These are phyloP conservation scores for Exsudoporus frostii DNA, from an alignment of 768 basidiomycete species.

Conservation along the genomic window DNA sequence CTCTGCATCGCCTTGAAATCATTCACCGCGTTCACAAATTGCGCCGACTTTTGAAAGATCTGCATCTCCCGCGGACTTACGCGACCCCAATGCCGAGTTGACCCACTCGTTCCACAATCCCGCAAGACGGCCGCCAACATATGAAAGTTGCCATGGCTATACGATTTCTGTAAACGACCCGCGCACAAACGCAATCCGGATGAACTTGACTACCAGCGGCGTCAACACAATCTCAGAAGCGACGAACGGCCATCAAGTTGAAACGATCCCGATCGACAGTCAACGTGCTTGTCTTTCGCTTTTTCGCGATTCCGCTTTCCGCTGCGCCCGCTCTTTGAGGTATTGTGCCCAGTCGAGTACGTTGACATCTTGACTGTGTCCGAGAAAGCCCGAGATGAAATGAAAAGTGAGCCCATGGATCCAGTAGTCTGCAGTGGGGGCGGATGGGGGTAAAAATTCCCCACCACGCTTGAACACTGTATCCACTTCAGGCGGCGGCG, in stretches of 20 bases:
- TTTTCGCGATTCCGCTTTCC: constrained; percentile 59
- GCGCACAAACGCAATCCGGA: constrained; percentile 81
- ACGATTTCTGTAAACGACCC: constrained; percentile 62
- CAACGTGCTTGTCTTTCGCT: constrained; percentile 67
- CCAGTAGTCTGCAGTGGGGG: no score
- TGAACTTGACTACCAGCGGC: constrained; percentile 74
- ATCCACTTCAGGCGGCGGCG: no score
- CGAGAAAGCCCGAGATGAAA: no score
- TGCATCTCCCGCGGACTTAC: constrained; percentile 72
- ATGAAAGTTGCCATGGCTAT: constrained; percentile 71
- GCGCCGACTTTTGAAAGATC: constrained; percentile 67
- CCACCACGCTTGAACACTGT: no score
- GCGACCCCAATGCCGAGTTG: constrained; percentile 56
- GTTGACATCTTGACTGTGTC: constrained; percentile 58
- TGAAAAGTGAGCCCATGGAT: no score
- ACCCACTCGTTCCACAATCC: constrained; percentile 74
- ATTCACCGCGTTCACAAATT: constrained; percentile 57
- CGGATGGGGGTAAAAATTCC: no score
- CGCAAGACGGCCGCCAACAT: constrained; percentile 77
- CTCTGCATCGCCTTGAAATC: constrained; percentile 79
- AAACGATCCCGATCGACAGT: constrained; percentile 77
- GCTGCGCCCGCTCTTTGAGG: constrained; percentile 67
- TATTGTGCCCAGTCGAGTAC: constrained; percentile 83
- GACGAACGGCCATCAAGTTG: constrained; percentile 80
- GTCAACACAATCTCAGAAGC: constrained; percentile 80